A percentile compares a stretch with the other conserved stretches of the same genome.
These are phyloP conservation scores for Aureobasidium sp. DNA, from an alignment of 2,329 filamentous ascomycete genomes.

Conservation along the genomic window DNA sequence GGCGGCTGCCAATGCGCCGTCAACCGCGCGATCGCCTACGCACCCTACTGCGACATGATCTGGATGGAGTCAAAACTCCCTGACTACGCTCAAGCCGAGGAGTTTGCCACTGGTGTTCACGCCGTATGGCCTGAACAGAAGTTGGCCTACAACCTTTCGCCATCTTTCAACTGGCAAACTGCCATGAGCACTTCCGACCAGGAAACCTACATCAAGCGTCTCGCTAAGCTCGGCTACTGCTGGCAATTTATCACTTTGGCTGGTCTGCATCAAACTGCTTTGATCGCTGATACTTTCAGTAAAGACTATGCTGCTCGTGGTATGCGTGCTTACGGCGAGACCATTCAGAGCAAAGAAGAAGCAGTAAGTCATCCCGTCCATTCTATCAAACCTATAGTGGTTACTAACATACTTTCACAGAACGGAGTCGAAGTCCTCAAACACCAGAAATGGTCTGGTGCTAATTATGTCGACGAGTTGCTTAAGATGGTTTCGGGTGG, in stretches of 20 bases:
- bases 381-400: no score
- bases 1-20: slow-evolving; percentile 88
- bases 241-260: slow-evolving; percentile 99
- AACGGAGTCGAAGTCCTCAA: slow-evolving; percentile 87
- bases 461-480: slow-evolving; percentile 88
- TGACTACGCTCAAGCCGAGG: slow-evolving; percentile 81
- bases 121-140: slow-evolving; percentile 95
- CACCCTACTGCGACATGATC: slow-evolving; percentile 65
- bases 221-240: slow-evolving; percentile 85
- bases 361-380: slow-evolving; percentile 56
- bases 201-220: slow-evolving; percentile 92
- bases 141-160: slow-evolving; percentile 97
- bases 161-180: slow-evolving; percentile 99
- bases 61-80: slow-evolving; percentile 99
- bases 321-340: slow-evolving; percentile 94
- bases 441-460: slow-evolving; percentile 98
- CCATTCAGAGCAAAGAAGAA: slow-evolving; percentile 76
- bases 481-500: slow-evolving; percentile 96
- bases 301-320: slow-evolving; percentile 72
- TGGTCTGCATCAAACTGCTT: slow-evolving; percentile 87
- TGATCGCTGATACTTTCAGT: slow-evolving; percentile 85
- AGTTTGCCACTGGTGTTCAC: slow-evolving; percentile 91
- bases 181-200: slow-evolving; percentile 89
- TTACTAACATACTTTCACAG: slow-evolving; percentile 38
- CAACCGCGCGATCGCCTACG: slow-evolving; percentile 85